Percentiles rank a stretch among this genome's conserved stretches.
These are phyloP conservation scores for Neopestalotiopsis sp. DNA, from an alignment of 2,329 filamentous ascomycete species.

Conservation along the genomic window DNA sequence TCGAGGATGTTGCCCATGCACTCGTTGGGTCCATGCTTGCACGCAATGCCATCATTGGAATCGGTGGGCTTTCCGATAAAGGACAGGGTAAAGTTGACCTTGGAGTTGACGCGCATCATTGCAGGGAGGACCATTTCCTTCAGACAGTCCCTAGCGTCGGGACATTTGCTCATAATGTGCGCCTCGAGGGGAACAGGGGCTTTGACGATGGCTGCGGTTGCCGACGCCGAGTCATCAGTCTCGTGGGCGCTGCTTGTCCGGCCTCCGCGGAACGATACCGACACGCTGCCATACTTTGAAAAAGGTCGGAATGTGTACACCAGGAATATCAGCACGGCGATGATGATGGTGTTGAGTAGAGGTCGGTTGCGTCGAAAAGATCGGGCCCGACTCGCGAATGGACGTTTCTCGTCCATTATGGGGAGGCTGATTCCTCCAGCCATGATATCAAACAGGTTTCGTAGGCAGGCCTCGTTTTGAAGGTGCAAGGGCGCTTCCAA, in stretches of 20 bases:
- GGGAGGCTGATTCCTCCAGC: constrained; percentile 35
- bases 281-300: constrained; percentile 25
- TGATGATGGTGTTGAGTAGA: constrained; percentile 28
- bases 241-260: neutral
- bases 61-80: constrained; percentile 84
- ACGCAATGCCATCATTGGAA: constrained; percentile 78
- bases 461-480: neutral
- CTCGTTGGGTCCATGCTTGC: constrained; percentile 88
- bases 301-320: constrained; percentile 27
- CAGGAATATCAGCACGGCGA: constrained; percentile 29
- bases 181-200: constrained; percentile 79
- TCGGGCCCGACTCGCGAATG: constrained; percentile 24
- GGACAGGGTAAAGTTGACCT: constrained; percentile 89
- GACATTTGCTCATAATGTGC: constrained; percentile 97
- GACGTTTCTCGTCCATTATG: constrained; percentile 36
- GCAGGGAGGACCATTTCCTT: constrained; percentile 80
- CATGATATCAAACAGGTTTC: constrained; percentile 26
- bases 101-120: constrained; percentile 81
- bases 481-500: neutral
- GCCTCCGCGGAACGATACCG: constrained; percentile 15
- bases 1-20: constrained; percentile 94
- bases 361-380: constrained; percentile 33
- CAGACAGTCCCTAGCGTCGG: constrained; percentile 86
- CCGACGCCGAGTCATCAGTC: neutral
- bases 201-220: constrained; percentile 18